Evolutionary conservation across 1,139 yeast genomes (phyloP).

Genomic region (Saccharomyces pastorianus): DNA sequence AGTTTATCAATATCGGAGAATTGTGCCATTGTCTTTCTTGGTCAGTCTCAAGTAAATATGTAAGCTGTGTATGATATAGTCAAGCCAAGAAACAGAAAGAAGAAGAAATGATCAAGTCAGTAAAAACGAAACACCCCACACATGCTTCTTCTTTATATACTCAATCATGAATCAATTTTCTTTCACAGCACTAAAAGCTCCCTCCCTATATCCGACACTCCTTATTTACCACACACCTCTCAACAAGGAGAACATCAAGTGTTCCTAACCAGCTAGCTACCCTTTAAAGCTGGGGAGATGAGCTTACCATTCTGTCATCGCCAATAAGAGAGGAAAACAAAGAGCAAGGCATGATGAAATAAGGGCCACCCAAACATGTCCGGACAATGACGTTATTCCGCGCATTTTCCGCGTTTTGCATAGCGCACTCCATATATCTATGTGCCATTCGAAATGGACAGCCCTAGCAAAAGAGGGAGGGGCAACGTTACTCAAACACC

Average conservation of each 20-base stretch:
- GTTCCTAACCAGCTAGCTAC: not conserved
- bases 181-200: no score
- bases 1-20: constrained; percentile 53
- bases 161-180: no score
- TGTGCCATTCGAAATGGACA: not conserved
- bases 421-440: no score
- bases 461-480: no score
- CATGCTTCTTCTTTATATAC: no score
- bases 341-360: not conserved
- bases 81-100: not conserved
- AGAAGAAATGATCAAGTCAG: no score
- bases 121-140: no score
- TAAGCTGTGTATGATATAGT: not conserved
- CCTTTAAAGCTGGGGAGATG: constrained; percentile 1
- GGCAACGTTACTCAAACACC: no score
- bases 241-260: not conserved
- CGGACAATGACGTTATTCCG: not conserved
- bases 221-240: not conserved
- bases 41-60: not conserved
- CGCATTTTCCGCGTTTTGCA: no score
- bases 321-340: not conserved
- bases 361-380: constrained; percentile 1
- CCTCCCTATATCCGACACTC: not conserved
- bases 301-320: not conserved
- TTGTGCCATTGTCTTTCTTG: constrained; percentile 13